Percentiles rank a stretch among this genome's conserved stretches.
Conservation (phyloP, 768 basidiomycete genomes). For the Psilocybe cyanescens region DNA sequence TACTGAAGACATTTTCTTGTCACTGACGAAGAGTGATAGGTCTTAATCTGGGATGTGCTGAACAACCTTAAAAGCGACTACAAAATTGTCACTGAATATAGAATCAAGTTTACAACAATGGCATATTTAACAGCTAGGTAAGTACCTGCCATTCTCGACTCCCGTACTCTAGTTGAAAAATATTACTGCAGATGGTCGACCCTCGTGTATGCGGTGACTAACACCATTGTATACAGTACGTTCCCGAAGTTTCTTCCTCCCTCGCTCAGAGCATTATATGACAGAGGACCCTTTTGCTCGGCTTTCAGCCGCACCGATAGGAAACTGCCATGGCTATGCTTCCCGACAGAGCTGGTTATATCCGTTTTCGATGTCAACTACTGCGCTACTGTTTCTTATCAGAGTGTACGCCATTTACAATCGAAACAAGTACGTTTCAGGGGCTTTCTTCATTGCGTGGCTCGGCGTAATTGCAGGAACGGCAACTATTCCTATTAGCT, state of each 20-base stretch:
- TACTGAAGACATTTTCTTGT: too few species aligned
- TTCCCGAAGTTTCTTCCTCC: neutral
- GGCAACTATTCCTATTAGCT: neutral
- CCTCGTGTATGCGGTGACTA: slow-evolving; percentile 8
- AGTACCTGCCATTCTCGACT: neutral
- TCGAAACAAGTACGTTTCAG: slow-evolving; percentile 5
- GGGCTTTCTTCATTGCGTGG: slow-evolving; percentile 15
- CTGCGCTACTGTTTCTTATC: slow-evolving; percentile 17
- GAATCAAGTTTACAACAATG: slow-evolving; percentile 3
- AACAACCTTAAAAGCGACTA: slow-evolving; percentile 11
- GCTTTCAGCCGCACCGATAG: slow-evolving; percentile 16
- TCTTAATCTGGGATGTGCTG: slow-evolving; percentile 17
- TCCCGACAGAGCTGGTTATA: slow-evolving; percentile 4
- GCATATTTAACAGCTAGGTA: slow-evolving; percentile 12
- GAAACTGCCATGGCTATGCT: slow-evolving; percentile 8
- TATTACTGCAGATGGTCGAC: slow-evolving; percentile 4
- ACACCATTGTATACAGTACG: slow-evolving; percentile 15
- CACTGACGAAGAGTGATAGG: neutral
- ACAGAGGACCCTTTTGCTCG: neutral
- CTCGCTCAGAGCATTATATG: neutral
- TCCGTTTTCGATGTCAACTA: slow-evolving; percentile 5
- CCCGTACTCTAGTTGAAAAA: neutral
- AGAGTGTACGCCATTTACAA: slow-evolving; percentile 20
- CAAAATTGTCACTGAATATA: slow-evolving; percentile 4
- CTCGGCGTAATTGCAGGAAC: slow-evolving; percentile 5